Evolutionary conservation across 192 early-diverging fungal species (phyloP), one percentile per base, ranked within the genome.

Genomic region (Phycomyces nitens): DNA sequence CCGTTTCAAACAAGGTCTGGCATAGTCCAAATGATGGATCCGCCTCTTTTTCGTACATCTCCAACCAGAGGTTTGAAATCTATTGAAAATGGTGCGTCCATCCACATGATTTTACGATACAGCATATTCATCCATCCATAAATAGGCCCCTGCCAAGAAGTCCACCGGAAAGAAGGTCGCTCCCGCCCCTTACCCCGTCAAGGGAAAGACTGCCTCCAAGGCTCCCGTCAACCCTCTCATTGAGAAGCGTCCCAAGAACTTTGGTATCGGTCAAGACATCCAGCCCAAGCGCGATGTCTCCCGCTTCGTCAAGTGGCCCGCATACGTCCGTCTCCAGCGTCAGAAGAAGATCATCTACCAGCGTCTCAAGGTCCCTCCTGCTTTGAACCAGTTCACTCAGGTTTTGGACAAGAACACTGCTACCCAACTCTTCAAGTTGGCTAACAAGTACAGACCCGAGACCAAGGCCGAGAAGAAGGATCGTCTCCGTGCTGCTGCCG

Each of bases 301-400:
- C 66, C 92, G 94, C 80, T 98, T 91, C 79, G 89, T 94, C 77
- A 94, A 95, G 82, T 97, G 94, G 96, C 96, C 96, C 74, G 86
- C 94, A 75, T 98, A 98, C 79, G 89, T 98, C 70, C 93, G 90
- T 60, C 92, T 97, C 56, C 96, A 99, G 88, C 90, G 96, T 77
- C 96, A 99, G 82, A 89, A 89, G 80, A 88, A 89, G 80, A 93
- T 99, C 82, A 87, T 99, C 60, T 83, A 89, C 75, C 90, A 92
- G 84, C 93, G 96, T 80, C 86, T 99, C 71, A 97, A 97, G 92
- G 96, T 99, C 40, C 96, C 96, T 64, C 96, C 96, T 18, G 89
- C 96, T 44, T 87, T 99, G 86, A 95, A 97, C 90, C 96, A 99
- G 88, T 99, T 99, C 89, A 88, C 91, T 76, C 88, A 94, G 86